Percentiles rank a stretch among this genome's conserved stretches.
These are phyloP conservation scores for Warburgia ugandensis DNA, from an alignment of 164 flowering plant species.

Conservation along the genomic window DNA sequence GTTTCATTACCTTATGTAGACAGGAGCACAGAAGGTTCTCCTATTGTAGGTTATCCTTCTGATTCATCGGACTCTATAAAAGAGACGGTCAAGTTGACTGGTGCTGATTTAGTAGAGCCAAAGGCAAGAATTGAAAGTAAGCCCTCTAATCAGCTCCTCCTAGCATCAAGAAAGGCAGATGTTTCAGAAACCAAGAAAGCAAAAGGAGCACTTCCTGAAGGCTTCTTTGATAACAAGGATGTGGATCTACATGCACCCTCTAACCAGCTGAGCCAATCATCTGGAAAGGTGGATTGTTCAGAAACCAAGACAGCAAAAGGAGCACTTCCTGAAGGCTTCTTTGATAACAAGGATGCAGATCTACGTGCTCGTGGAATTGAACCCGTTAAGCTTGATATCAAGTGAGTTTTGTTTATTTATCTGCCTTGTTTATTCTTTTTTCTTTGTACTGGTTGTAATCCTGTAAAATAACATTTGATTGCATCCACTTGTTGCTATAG, in stretches of 20 bases:
- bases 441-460: too few relatives aligned
- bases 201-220: too few relatives aligned
- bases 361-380: conserved; percentile 88
- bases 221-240: too few relatives aligned
- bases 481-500: too few relatives aligned
- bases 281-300: conserved; percentile 18
- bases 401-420: conserved; percentile 39
- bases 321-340: conserved; percentile 86
- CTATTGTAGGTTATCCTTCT: conserved; percentile 11
- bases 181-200: too few relatives aligned
- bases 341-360: conserved; percentile 93
- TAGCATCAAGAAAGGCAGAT: too few relatives aligned
- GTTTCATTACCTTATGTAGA: conserved; percentile 4
- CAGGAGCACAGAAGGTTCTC: conserved; percentile 9
- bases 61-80: conserved; percentile 7
- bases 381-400: conserved; percentile 72
- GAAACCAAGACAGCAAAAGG: conserved; percentile 54
- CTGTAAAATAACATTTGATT: too few relatives aligned
- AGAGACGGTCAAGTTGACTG: conserved; percentile 14
- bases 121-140: conserved; percentile 13
- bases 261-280: conserved; percentile 13
- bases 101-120: conserved; percentile 7
- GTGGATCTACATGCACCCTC: too few relatives aligned
- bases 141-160: too few relatives aligned
- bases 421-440: background rate